Evolutionary conservation across 805 yeast genomes (phyloP), one percentile per base, ranked within the genome.

Genomic region (Ogataea degrootiae): DNA sequence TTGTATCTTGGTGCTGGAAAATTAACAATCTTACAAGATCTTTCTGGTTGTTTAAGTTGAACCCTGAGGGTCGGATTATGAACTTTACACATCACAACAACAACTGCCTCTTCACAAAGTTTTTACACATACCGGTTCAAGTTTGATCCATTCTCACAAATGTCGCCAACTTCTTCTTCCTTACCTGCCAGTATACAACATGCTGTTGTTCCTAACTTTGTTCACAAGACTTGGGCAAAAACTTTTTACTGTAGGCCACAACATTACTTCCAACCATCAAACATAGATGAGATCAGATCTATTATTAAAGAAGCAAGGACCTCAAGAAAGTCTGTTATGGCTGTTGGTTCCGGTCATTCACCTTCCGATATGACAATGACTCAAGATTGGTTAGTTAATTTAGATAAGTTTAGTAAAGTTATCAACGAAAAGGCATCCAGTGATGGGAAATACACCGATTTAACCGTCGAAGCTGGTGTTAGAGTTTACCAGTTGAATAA

Each of bases 331-430:
- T 86, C 96, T 16, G 68, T 92, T 46, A 83, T 87, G 75, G 80
- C 87, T 2, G 91, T 87, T 8, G 99, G 99, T 0, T 81, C 96
- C 0, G 97, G 96, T 33, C 98, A 94, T 63, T 90, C 97, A 7
- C 99, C 99, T 0, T 85, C 95, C 39, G 91, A 83, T 60, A 69
- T 94, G 68, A 88, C 96, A 45, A 83, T 90, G 85, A 86, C 96
- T 4, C 69, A 73, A 33, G 94, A 87, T 48, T 91, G 97, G 96
- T 69, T 94, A 17, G 78, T 95, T 52, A 91, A 87, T 62, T 73
- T 92, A 59, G 98, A 92, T 66, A 79, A 80, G 48, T 76, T 86
- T 63, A 78, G 80, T 62, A 59, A 65, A n/a, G 79, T 89, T 17
- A 47, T 62, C 14, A 56, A 60, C 21, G 64, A 77, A 42, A 64